Percentiles rank a stretch among this genome's conserved stretches.
Conservation (phyloP, 192 early-diverging fungal species). For the Coemansia sp. region DNA sequence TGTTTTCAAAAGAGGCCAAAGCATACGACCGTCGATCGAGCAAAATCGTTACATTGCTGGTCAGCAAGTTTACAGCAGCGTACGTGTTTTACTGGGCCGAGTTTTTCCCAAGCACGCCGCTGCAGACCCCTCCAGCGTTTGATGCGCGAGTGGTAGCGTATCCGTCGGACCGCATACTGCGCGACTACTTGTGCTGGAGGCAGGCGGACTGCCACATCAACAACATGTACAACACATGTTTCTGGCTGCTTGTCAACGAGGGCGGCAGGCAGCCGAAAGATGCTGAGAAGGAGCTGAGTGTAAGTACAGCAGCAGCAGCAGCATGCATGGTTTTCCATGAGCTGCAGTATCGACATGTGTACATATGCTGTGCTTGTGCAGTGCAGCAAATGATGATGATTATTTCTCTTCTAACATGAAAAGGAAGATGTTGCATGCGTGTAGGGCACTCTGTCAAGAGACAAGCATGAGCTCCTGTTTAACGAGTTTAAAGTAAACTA, state of each 20-base stretch:
- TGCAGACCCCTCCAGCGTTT: conserved; percentile 83
- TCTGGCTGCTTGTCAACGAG: conserved; percentile 82
- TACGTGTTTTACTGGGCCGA: conserved; percentile 82
- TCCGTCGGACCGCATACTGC: conserved; percentile 73
- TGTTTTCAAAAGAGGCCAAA: conserved; percentile 60
- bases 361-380: neutral
- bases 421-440: no score
- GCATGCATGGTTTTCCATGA: conserved; percentile 4
- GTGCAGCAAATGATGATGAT: neutral
- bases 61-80: conserved; percentile 79
- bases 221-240: conserved; percentile 94
- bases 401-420: no score
- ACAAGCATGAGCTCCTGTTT: conserved; percentile 92
- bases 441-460: conserved; percentile 80
- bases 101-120: conserved; percentile 62
- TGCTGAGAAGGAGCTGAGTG: conserved; percentile 71
- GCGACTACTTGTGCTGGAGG: conserved; percentile 93
- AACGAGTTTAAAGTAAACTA: conserved; percentile 85
- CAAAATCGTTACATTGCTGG: conserved; percentile 81
- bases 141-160: conserved; percentile 88
- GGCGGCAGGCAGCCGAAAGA: conserved; percentile 64
- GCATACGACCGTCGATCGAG: conserved; percentile 71
- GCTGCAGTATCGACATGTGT: neutral
- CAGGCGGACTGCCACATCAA: conserved; percentile 96
- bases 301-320: no score